Evolutionary conservation across 768 basidiomycete species (phyloP).

Genomic region (Hebeloma cylindrosporum): DNA sequence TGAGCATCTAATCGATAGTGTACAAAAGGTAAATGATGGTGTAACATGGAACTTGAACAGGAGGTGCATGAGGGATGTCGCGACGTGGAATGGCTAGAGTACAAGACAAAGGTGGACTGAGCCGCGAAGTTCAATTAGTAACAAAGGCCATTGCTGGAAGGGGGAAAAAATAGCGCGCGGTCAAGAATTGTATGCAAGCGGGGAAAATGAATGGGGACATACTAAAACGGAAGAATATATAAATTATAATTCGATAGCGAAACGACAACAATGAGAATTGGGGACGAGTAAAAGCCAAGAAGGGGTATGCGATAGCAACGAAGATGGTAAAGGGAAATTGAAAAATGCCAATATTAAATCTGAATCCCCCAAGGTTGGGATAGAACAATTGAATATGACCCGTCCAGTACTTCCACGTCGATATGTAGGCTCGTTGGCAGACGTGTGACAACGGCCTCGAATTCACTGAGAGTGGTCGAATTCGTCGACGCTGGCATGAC

Average conservation of each 20-base stretch:
- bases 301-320: conserved; percentile 6
- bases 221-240: too few relatives aligned
- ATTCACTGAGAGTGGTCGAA: conserved; percentile 21
- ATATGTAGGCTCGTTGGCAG: not conserved
- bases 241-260: conserved; percentile 14
- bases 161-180: too few relatives aligned
- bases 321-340: not conserved
- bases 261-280: conserved; percentile 12
- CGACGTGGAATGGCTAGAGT: too few relatives aligned
- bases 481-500: conserved; percentile 20
- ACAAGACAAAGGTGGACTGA: too few relatives aligned
- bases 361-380: not conserved
- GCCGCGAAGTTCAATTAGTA: too few relatives aligned
- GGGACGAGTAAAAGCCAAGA: conserved; percentile 10
- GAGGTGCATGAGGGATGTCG: too few relatives aligned
- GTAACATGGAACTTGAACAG: too few relatives aligned
- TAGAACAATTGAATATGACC: not conserved
- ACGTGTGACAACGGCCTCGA: not conserved
- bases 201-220: too few relatives aligned
- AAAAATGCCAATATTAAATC: not conserved
- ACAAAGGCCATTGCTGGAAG: too few relatives aligned
- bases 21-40: too few relatives aligned
- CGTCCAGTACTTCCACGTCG: not conserved
- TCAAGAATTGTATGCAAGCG: too few relatives aligned
- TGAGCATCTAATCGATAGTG: too few relatives aligned